phyloP scores from a whole-genome alignment of 2,329 filamentous ascomycete species.

The Colletotrichum kahawae region DNA sequence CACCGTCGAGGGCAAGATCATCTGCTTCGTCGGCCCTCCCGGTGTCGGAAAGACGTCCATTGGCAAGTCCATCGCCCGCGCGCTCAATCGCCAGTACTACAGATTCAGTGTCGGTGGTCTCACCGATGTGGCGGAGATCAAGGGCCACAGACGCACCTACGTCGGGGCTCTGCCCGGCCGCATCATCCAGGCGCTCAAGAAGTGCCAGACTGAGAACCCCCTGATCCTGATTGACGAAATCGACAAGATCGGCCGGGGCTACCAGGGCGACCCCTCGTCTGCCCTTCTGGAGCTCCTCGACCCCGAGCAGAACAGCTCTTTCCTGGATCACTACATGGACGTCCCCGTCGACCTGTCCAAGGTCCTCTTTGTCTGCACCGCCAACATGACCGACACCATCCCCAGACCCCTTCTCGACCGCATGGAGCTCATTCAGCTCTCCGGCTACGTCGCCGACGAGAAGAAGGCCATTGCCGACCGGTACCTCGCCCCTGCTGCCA shows the following conservation, averaged over 20 bases:
- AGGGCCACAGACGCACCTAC: slow-evolving; percentile 94
- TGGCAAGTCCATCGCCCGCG: slow-evolving; percentile 95
- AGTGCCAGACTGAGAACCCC: slow-evolving; percentile 98
- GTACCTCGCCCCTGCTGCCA: slow-evolving; percentile 93
- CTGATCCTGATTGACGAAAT: slow-evolving; percentile 96
- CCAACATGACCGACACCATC: slow-evolving; percentile 98
- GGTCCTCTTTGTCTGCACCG: slow-evolving; percentile 97
- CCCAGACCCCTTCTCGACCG: slow-evolving; percentile 91
- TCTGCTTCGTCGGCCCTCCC: slow-evolving; percentile 96
- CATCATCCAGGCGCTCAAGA: slow-evolving; percentile 98
- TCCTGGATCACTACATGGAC: slow-evolving; percentile 98
- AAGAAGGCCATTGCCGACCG: slow-evolving; percentile 98
- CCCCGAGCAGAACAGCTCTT: slow-evolving; percentile 96
- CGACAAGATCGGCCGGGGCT: slow-evolving; percentile 96
- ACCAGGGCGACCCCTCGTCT: slow-evolving; percentile 95
- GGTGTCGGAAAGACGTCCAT: slow-evolving; percentile 99
- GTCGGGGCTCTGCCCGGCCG: slow-evolving; percentile 94
- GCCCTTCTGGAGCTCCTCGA: slow-evolving; percentile 93
- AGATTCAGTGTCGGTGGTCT: slow-evolving; percentile 96
- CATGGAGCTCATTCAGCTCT: slow-evolving; percentile 97
- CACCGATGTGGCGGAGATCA: slow-evolving; percentile 98
- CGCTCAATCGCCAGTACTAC: slow-evolving; percentile 95
- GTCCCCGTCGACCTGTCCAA: slow-evolving; percentile 97
- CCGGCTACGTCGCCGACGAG: slow-evolving; percentile 95
- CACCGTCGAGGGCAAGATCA: slow-evolving; percentile 96